A percentile compares a stretch with the other conserved stretches of the same genome.
phyloP scores from a whole-genome alignment of 2,329 filamentous ascomycete genomes.

The Stagonosporopsis rhizophila region DNA sequence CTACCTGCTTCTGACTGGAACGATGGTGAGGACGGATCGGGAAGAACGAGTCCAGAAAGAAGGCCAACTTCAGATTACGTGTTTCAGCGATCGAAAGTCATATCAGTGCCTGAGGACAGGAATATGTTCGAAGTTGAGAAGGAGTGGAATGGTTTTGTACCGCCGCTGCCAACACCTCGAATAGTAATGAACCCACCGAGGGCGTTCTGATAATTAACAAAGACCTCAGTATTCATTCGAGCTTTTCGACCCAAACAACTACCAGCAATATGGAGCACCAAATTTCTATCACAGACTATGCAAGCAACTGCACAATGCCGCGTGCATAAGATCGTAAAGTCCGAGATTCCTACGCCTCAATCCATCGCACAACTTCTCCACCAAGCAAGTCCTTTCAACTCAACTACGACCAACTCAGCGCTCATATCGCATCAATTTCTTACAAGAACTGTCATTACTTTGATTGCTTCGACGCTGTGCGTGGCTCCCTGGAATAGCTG shows the following conservation, averaged over 20 bases:
- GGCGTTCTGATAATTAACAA: slow-evolving; percentile 13
- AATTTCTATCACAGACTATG: not conserved
- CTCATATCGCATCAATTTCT: not conserved
- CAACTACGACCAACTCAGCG: not conserved
- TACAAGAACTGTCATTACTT: not conserved
- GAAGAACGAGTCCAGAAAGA: slow-evolving; percentile 20
- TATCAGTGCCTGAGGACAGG: slow-evolving; percentile 34
- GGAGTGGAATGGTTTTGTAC: slow-evolving; percentile 33
- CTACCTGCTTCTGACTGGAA: slow-evolving; percentile 9
- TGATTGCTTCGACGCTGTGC: not conserved
- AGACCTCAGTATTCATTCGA: not conserved
- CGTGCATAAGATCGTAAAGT: not conserved
- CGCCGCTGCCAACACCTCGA: slow-evolving; percentile 30
- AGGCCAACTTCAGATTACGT: slow-evolving; percentile 34
- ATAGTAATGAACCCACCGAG: slow-evolving; percentile 16
- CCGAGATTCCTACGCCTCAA: not conserved
- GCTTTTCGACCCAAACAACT: not conserved
- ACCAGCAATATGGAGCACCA: not conserved
- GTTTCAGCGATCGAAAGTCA: slow-evolving; percentile 38
- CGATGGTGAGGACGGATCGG: slow-evolving; percentile 20
- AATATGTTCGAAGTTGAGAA: slow-evolving; percentile 28
- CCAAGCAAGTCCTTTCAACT: not conserved
- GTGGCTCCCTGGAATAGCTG: not conserved
- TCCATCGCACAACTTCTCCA: not conserved
- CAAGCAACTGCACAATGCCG: not conserved